Base-by-base conservation (phyloP, 2,329 filamentous ascomycete species). In the Aspergillus ochraceoroseus region DNA sequence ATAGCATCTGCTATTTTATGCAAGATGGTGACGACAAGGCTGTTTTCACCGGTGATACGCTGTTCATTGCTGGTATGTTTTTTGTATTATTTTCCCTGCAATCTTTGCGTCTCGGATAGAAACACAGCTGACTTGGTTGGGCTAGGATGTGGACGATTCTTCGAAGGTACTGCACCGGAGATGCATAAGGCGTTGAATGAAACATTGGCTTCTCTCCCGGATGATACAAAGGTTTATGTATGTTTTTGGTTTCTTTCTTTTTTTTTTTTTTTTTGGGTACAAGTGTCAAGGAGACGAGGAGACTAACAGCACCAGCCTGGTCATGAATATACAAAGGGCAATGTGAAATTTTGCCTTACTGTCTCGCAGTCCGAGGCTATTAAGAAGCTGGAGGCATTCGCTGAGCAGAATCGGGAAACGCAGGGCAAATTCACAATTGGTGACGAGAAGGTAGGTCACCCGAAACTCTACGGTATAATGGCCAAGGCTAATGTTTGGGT, bases 251-350 rank as follows among this genome's bases (percentile, higher is more conserved):
- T n/a, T n/a, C 8, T 3, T 9, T 14, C 12, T 17, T 6, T 6
- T n/a, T 12, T 4, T 17, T 5, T 17, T 13, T 25, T 23, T 2
- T n/a, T 11, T 13, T 11, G 1, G 12, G n/a, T n/a, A n/a, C n/a
- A n/a, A n/a, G n/a, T n/a, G n/a, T n/a, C n/a, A n/a, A n/a, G n/a
- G n/a, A n/a, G n/a, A n/a, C n/a, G n/a, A n/a, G n/a, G n/a, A n/a
- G n/a, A n/a, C n/a, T n/a, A n/a, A n/a, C n/a, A n/a, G n/a, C 11
- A 31, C 49, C 51, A 90, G 83, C 89, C 90, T 12, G 92, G 92
- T 3, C 92, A 98, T 58, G 92, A 96, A 65, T 98, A 98, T 70
- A 98, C 92, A n/a, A 95, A 92, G 67, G 77, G 83, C 36, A 98
- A 98, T 59, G 87, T 92, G 57, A 87, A 87, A 62, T 98, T 98